Evolutionary conservation across 1,284 basidiomycete species (phyloP), one percentile per base, ranked within the genome.

Genomic region (Serendipita sp.): DNA sequence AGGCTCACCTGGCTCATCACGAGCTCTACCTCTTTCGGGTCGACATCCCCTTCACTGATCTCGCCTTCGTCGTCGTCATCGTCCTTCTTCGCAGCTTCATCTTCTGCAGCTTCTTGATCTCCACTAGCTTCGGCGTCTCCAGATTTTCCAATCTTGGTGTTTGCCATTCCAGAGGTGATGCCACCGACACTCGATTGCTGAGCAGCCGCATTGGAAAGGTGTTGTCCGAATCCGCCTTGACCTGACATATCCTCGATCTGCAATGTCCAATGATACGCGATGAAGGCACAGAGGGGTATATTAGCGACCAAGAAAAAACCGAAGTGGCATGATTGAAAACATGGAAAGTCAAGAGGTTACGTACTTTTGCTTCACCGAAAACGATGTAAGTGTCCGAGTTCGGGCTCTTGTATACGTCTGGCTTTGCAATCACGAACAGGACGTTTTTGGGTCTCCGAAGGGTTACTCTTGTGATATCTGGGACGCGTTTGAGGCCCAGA

Each of bases 361-460:
- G 64, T 63, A 87, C 86, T 83, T 94, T 96, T 68, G 93, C 93
- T 80, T 99, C 95, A 69, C 95, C 95, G 70, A 98, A 99, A 67
- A 99, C 93, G 73, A 99, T 93, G 82, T 99, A 98, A 76, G 89
- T 92, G 76, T 99, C 96, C 71, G 91, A 93, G 77, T 91, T 91
- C 61, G 90, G 85, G 61, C 93, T 93, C 81, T 97, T 98, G 87
- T 92, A 99, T 62, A 99, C 95, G 69, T 99, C 95, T 62, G 96
- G 95, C 65, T 88, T 80, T 66, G 91, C 83, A 70, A 99, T 84
- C 67, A 98, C 94, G 74, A 97, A 91, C 66, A 99, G 84, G 67
- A 93, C 91, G 73, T 95, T 95, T 78, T 95, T 95, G 63, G 93
- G 90, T 74, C 93, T 82, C 73, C 93, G 82, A 72, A 99, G 82